Conservation (phyloP, 2,329 filamentous ascomycete species). For the Byssochlamys sp. region DNA sequence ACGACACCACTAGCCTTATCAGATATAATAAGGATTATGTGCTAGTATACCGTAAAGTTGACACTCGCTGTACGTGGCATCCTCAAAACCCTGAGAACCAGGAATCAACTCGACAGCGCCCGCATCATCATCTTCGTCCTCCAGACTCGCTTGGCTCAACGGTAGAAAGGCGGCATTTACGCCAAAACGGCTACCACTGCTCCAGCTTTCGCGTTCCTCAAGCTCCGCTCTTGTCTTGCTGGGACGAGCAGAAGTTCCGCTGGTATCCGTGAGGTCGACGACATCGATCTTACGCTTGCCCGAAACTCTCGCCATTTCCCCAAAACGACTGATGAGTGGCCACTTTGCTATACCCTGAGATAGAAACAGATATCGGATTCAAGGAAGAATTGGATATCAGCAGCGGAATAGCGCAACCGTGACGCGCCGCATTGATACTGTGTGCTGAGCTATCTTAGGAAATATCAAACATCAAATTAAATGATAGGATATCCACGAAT, state of each 20-base stretch:
- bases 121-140: slow-evolving; percentile 32
- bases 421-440: background rate
- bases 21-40: background rate
- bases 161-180: slow-evolving; percentile 20
- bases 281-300: slow-evolving; percentile 17
- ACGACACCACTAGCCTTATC: no score
- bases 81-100: slow-evolving; percentile 25
- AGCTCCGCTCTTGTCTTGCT: slow-evolving; percentile 4
- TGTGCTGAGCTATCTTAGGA: background rate
- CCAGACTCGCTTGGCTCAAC: slow-evolving; percentile 20
- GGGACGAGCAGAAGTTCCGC: slow-evolving; percentile 4
- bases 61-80: slow-evolving; percentile 23
- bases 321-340: background rate
- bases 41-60: slow-evolving; percentile 30
- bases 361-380: no score
- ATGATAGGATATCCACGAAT: background rate
- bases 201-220: slow-evolving; percentile 2
- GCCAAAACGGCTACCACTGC: slow-evolving; percentile 19
- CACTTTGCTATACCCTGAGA: background rate
- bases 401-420: background rate
- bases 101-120: slow-evolving; percentile 23
- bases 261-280: slow-evolving; percentile 18
- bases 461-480: background rate
- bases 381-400: background rate
- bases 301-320: slow-evolving; percentile 5